Evolutionary conservation across 805 yeast genomes (phyloP).

Genomic region (Teunomyces barrocoloradensis): DNA sequence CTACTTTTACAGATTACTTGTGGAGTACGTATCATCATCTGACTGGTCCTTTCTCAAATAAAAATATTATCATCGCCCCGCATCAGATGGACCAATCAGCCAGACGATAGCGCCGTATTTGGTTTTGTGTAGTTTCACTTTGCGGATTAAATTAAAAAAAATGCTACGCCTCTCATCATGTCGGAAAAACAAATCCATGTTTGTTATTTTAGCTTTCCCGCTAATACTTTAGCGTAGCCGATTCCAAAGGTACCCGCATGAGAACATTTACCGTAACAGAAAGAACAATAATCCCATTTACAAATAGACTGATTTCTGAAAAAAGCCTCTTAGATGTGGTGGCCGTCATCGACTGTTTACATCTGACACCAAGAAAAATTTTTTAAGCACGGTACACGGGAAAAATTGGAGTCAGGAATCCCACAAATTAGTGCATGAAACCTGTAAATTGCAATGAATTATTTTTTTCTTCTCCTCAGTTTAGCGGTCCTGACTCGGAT

Average conservation of each 20-base stretch:
- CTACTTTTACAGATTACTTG: neutral
- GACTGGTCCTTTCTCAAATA: neutral
- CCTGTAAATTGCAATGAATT: neutral
- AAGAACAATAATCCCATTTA: too few relatives aligned
- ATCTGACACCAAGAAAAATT: neutral
- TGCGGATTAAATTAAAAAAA: neutral
- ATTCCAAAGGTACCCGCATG: too few relatives aligned
- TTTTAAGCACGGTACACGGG: neutral
- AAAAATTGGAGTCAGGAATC: neutral
- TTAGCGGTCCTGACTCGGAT: neutral
- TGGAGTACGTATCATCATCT: neutral
- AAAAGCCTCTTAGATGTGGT: too few relatives aligned
- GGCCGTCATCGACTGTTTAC: too few relatives aligned
- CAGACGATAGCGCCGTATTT: neutral
- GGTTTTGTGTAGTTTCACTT: neutral
- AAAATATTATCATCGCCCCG: neutral
- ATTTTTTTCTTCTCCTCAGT: neutral
- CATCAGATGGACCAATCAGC: neutral
- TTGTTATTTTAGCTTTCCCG: neutral
- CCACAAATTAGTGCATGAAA: slow-evolving; percentile 3
- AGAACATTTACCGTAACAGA: too few relatives aligned
- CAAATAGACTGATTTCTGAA: too few relatives aligned
- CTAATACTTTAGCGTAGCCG: neutral
- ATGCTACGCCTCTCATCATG: neutral
- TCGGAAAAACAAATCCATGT: neutral